Conservation (phyloP, 2,329 filamentous ascomycete species). For the Colletotrichum sp. region DNA sequence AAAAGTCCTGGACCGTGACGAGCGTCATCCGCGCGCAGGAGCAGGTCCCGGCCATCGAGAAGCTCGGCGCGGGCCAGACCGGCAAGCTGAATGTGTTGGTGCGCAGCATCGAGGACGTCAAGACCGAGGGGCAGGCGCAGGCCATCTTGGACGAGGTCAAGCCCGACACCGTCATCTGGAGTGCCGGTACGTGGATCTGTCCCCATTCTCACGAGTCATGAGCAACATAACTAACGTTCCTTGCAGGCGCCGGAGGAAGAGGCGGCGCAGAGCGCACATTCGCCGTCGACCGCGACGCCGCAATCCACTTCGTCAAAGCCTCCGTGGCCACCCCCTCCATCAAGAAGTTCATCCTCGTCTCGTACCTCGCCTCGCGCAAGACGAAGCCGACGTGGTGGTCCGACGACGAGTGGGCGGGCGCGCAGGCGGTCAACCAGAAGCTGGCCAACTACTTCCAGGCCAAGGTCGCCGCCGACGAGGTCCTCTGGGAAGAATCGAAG, state of each 20-base stretch:
- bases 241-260: conserved; percentile 61
- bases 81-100: conserved; percentile 74
- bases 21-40: conserved; percentile 77
- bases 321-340: conserved; percentile 58
- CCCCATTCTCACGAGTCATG: not conserved
- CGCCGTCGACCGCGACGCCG: conserved; percentile 68
- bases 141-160: conserved; percentile 65
- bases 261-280: conserved; percentile 62
- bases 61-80: conserved; percentile 60
- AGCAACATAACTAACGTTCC: not conserved
- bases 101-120: conserved; percentile 73
- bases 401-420: conserved; percentile 52
- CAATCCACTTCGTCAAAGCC: conserved; percentile 66
- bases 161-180: conserved; percentile 72
- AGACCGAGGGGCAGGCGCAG: conserved; percentile 65
- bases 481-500: conserved; percentile 53
- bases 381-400: conserved; percentile 61
- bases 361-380: conserved; percentile 62
- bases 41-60: conserved; percentile 68
- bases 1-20: conserved; percentile 77
- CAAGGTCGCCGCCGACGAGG: conserved; percentile 65
- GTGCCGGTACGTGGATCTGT: conserved; percentile 56
- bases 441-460: conserved; percentile 63
- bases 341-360: conserved; percentile 69
- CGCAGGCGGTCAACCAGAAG: conserved; percentile 46